Evolutionary conservation across 2,329 filamentous ascomycete species (phyloP).

Genomic region (Zelopaecilomyces penicillatus): DNA sequence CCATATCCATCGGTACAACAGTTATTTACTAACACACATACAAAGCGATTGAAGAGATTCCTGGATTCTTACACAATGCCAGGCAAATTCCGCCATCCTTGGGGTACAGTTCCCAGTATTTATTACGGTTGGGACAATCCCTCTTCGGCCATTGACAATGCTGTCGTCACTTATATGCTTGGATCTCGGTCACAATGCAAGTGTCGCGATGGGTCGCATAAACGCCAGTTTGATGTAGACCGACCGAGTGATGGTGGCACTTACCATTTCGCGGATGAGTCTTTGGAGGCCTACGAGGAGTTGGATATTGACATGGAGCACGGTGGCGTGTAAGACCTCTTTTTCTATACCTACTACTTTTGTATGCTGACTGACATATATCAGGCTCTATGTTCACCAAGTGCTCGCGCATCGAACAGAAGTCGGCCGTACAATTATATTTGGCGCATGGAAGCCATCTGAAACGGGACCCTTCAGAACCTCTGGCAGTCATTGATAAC

Average conservation of each 20-base stretch:
- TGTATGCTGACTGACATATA: too few relatives aligned
- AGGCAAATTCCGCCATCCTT: background rate
- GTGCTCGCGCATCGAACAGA: too few relatives aligned
- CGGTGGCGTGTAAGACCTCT: background rate
- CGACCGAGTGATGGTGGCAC: background rate
- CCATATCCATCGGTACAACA: background rate
- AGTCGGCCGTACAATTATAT: too few relatives aligned
- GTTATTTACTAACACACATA: background rate
- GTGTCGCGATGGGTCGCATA: background rate
- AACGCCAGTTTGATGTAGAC: background rate
- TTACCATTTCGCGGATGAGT: background rate
- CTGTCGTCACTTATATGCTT: background rate
- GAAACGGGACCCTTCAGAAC: too few relatives aligned
- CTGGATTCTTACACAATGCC: background rate
- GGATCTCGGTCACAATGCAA: background rate
- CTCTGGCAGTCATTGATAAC: too few relatives aligned
- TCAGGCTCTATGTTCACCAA: too few relatives aligned
- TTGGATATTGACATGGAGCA: background rate
- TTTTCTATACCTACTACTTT: too few relatives aligned
- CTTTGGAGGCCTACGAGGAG: background rate
- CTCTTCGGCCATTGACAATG: background rate
- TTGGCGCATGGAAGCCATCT: too few relatives aligned
- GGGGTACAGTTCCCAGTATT: background rate
- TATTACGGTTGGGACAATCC: background rate
- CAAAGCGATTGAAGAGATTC: background rate